A percentile compares a stretch with the other conserved stretches of the same genome.
These are phyloP conservation scores for Coemansia sp. DNA, from an alignment of 371 early-diverging fungal species.

Conservation along the genomic window DNA sequence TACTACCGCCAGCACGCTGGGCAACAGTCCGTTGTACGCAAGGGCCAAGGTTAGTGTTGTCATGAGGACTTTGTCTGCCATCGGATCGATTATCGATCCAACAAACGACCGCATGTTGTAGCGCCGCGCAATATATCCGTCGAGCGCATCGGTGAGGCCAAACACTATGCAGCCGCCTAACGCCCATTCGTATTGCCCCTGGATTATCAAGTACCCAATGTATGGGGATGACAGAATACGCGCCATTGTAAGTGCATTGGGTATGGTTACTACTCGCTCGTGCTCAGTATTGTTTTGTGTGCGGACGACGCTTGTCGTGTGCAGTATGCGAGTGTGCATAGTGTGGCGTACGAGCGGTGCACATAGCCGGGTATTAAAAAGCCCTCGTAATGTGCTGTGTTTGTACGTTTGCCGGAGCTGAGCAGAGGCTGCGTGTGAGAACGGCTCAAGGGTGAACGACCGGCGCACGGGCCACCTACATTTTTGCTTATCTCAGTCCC, in stretches of 20 bases:
- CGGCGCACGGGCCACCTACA: not conserved
- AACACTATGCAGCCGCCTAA: conserved; percentile 74
- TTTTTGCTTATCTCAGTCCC: not conserved
- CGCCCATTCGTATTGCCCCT: conserved; percentile 69
- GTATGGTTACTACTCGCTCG: conserved; percentile 87
- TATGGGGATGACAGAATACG: conserved; percentile 78
- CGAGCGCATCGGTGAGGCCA: conserved; percentile 86
- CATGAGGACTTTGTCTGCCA: conserved; percentile 96
- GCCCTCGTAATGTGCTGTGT: not conserved
- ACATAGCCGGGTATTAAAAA: no score
- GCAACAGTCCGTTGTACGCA: conserved; percentile 71
- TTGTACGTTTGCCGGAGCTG: not conserved
- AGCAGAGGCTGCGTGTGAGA: not conserved
- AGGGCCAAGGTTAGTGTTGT: conserved; percentile 84
- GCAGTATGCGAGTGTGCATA: not conserved
- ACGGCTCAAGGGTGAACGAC: not conserved
- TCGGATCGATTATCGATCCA: conserved; percentile 92
- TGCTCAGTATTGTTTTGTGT: conserved; percentile 17
- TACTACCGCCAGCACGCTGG: conserved; percentile 74
- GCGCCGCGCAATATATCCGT: conserved; percentile 89
- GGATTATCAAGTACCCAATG: conserved; percentile 83
- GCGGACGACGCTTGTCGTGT: not conserved
- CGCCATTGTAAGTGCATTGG: conserved; percentile 81
- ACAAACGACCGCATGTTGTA: conserved; percentile 83
- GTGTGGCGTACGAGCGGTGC: no score